Conservation (phyloP, 1,284 basidiomycete species). For the Lentinula novae-zelandiae region DNA sequence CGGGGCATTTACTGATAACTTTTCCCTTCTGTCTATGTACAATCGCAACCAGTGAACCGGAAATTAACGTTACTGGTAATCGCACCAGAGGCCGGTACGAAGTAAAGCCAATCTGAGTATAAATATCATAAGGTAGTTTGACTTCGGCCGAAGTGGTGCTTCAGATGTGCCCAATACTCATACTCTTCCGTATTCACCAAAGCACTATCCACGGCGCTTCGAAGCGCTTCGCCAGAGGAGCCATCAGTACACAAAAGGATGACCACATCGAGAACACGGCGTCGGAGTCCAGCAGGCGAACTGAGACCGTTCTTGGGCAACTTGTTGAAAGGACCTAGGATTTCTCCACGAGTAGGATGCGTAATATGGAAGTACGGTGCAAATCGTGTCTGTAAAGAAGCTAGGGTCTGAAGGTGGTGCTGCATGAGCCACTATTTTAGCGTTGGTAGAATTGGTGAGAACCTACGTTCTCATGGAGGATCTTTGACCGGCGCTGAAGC, state of each 20-base stretch:
- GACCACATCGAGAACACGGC: constrained; percentile 47
- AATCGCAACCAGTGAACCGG: too few species aligned
- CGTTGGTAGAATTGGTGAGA: too few species aligned
- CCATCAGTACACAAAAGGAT: constrained; percentile 22
- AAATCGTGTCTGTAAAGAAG: constrained; percentile 53
- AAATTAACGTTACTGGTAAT: too few species aligned
- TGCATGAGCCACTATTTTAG: neutral
- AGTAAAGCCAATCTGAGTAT: too few species aligned
- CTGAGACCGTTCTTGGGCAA: constrained; percentile 29
- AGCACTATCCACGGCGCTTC: constrained; percentile 10
- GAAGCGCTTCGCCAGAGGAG: constrained; percentile 12
- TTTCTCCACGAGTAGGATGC: constrained; percentile 65
- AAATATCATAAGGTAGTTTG: too few species aligned
- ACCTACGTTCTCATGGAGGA: constrained; percentile 27
- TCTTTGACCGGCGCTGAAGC: constrained; percentile 49
- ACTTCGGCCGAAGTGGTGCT: neutral
- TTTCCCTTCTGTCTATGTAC: too few species aligned
- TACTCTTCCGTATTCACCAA: constrained; percentile 10
- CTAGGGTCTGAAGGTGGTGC: constrained; percentile 34
- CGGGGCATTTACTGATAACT: too few species aligned
- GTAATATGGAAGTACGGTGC: constrained; percentile 74
- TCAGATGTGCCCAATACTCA: constrained; percentile 11
- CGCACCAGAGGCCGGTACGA: too few species aligned
- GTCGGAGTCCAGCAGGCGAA: constrained; percentile 6
- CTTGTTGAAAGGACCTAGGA: constrained; percentile 73